Percentiles rank a stretch among this genome's conserved stretches.
Conservation (phyloP, 1,284 basidiomycete species). For the Ceratobasidium sp. region DNA sequence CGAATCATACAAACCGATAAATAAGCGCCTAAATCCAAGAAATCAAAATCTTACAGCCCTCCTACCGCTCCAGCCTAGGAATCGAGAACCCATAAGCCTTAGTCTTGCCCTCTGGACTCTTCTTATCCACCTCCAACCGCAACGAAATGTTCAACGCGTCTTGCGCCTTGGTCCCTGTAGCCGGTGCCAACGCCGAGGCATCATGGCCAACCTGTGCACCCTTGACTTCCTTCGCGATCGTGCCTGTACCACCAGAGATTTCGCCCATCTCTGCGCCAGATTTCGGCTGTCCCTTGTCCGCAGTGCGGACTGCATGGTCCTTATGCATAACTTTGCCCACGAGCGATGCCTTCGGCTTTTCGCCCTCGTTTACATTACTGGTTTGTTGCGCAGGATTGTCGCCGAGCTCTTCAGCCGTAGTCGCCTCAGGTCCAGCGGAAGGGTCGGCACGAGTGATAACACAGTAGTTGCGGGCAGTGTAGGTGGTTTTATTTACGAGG, state of each 20-base stretch:
- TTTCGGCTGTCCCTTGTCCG: constrained; percentile 2
- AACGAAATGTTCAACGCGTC: constrained; percentile 52
- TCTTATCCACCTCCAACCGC: constrained; percentile 52
- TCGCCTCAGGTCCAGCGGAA: constrained; percentile 32
- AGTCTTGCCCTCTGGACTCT: constrained; percentile 52
- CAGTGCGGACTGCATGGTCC: constrained; percentile 3
- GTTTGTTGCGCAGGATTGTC: constrained; percentile 34
- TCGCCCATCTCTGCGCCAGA: constrained; percentile 42
- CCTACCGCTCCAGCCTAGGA: constrained; percentile 50
- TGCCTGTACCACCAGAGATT: constrained; percentile 47
- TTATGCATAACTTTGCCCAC: constrained; percentile 20
- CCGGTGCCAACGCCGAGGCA: constrained; percentile 51
- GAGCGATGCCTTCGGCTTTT: constrained; percentile 33
- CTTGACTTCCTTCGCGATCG: constrained; percentile 50
- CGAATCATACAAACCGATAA: too few species aligned
- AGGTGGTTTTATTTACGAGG: constrained; percentile 46
- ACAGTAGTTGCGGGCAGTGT: constrained; percentile 52
- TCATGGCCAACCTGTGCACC: constrained; percentile 49
- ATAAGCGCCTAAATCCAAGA: too few species aligned
- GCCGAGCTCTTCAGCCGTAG: constrained; percentile 32
- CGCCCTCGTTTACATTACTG: constrained; percentile 8
- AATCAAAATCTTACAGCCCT: too few species aligned
- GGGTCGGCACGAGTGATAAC: constrained; percentile 53
- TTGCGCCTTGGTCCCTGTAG: constrained; percentile 50
- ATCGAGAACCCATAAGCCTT: constrained; percentile 53